Conservation (phyloP, 2,329 filamentous ascomycete genomes). For the Apiospora saccharicola region DNA sequence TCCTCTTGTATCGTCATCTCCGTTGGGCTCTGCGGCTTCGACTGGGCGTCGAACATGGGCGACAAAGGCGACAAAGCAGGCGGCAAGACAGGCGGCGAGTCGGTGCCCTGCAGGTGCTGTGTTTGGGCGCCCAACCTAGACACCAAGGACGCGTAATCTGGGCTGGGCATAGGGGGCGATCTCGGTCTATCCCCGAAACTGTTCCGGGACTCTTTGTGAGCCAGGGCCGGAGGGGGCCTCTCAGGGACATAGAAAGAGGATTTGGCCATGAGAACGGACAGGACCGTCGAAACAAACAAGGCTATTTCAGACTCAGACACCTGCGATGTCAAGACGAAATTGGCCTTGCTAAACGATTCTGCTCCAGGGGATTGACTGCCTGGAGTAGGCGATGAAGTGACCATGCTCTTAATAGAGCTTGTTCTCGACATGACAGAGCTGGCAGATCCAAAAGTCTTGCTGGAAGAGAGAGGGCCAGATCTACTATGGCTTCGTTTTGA, state of each 20-base stretch:
- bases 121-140: conserved; percentile 31
- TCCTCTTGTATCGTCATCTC: not conserved
- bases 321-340: conserved; percentile 63
- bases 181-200: conserved; percentile 23
- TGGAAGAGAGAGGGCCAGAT: conserved; percentile 31
- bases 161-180: conserved; percentile 32
- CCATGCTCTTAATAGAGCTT: conserved; percentile 26
- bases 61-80: conserved; percentile 32
- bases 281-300: conserved; percentile 60
- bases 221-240: conserved; percentile 29
- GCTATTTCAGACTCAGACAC: conserved; percentile 62
- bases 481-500: conserved; percentile 30
- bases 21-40: conserved; percentile 21
- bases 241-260: conserved; percentile 56
- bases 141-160: conserved; percentile 35
- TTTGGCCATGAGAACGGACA: conserved; percentile 55
- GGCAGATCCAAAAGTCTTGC: conserved; percentile 39
- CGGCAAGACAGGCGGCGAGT: not conserved
- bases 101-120: not conserved
- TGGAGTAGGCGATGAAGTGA: not conserved
- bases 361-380: not conserved
- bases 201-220: conserved; percentile 19
- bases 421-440: conserved; percentile 32
- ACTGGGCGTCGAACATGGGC: conserved; percentile 31
- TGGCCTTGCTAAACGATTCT: conserved; percentile 56